Base-by-base conservation (phyloP, 768 basidiomycete genomes). In the Calocera cornea region DNA sequence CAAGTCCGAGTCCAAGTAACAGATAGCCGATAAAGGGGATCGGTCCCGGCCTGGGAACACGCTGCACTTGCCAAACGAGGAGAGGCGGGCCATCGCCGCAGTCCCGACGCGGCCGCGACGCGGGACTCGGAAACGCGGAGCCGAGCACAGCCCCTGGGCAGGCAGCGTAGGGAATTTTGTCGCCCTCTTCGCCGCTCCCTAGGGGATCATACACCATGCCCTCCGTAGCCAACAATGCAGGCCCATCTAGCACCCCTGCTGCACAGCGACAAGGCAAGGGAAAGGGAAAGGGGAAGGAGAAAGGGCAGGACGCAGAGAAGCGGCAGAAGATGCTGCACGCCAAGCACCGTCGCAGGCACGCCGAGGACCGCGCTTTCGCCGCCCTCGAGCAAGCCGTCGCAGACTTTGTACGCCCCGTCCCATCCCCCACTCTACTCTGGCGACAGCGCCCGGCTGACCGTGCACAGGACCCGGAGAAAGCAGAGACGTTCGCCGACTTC, bases 341-440 rank as follows among this genome's bases (percentile, higher is more conserved):
- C 16, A 29, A 64, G 49, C 31, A 64, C 3, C 22, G 34, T 1
- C 44, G 70, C 70, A 40, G 75, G 72, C 68, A 67, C 73, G 38
- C 60, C 69, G 68, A 73, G 68, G 70, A 74, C 71, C 41, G 72
- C 24, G 73, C 75, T 69, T 67, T 78, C 64, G 68, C 70, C 19
- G 71, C 72, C 33, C 71, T 79, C 36, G 72, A 78, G 65, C 47
- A 67, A n/a, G 65, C 67, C 24, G 73, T 78, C 19, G 74, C 76
- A 65, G 66, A 64, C n/a, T 77, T 41, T 27, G n/a, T 41, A 49
- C 2, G 49, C 68, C 71, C 36, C 64, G 69, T 71, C 41, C 22
- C 16, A 67, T 22, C 66, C 34, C 17, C n/a, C 41, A 41, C 33
- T 40, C 3, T 19, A 27, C 2, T 34, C 49, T 22, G n/a, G n/a